Evolutionary conservation across 768 basidiomycete species (phyloP).

Genomic region (Boletus vinaceobasis): DNA sequence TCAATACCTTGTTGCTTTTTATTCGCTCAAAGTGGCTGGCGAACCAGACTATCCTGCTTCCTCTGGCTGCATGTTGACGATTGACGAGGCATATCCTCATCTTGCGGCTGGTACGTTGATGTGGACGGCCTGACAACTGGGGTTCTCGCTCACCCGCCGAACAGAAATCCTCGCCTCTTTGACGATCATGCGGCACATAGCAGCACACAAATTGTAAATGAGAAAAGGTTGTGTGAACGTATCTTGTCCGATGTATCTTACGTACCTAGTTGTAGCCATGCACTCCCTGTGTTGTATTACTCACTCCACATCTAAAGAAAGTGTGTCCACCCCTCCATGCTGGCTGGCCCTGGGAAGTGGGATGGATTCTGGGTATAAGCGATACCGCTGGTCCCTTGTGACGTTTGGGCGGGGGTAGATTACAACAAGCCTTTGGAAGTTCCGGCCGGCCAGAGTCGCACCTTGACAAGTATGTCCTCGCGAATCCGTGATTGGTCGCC

Average conservation of each 20-base stretch:
- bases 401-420: conserved; percentile 3
- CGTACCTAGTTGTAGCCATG: conserved; percentile 7
- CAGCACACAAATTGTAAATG: conserved; percentile 39
- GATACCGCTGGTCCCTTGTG: background rate
- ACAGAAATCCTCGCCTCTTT: conserved; percentile 60
- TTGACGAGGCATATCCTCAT: conserved; percentile 57
- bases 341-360: background rate
- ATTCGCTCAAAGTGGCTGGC: conserved; percentile 51
- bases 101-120: conserved; percentile 50
- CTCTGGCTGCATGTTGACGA: conserved; percentile 59
- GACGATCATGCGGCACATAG: conserved; percentile 64
- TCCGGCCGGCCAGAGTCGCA: background rate
- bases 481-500: background rate
- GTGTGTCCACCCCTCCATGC: background rate
- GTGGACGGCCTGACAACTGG: conserved; percentile 2
- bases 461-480: background rate
- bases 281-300: conserved; percentile 11
- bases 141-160: conserved; percentile 10
- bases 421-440: too few relatives aligned
- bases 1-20: conserved; percentile 55
- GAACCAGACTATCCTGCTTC: conserved; percentile 53
- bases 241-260: conserved; percentile 11
- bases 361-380: conserved; percentile 6
- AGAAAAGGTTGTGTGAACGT: background rate
- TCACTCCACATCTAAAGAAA: background rate